Evolutionary conservation across 164 flowering plant species (phyloP), one percentile per base, ranked within the genome.

Genomic region (Santalum album): DNA sequence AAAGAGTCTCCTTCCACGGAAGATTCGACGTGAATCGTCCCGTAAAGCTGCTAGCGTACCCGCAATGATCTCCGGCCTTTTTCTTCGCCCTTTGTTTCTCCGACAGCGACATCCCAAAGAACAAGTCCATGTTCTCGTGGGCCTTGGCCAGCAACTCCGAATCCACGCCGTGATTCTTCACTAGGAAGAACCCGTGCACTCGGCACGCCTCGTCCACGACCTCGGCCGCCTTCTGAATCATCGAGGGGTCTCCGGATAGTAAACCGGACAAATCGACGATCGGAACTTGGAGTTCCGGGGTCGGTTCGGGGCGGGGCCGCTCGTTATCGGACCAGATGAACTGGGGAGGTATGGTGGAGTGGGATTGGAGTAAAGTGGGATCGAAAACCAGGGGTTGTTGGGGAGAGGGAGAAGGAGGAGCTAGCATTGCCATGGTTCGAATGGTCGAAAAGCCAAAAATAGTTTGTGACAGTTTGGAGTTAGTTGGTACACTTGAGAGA

Each of bases 1-100:
- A 81, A 35, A 88, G 86, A 0, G 96, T 88, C 52, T 88, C 96
- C 40, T 88, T 88, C 96, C 96, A 88, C 0, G 96, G 96, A 0
- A 88, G 79, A 53, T 86, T 83, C 34, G 81, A 68, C 25, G 85
- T 67, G 71, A 88, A 88, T 47, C 94, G 69, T 0, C 94, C 85
- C 2, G 85, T 85, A 72, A 89, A 89, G 69, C 92, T 84, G 55
- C 95, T 89, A 40, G 96, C 84, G 56, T 86, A 89, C 0, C 96
- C 96, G 48, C 83, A 86, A 64, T 70, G 68, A 64, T 84, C 88
- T 0, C 97, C 96, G 0, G 61, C 56, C 53, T 82, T 78, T 60
- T 90, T 78, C 64, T 65, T 78, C 26, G 81, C 84, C 62, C 61
- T 81, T 61, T 81, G 83, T 57, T 89, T 89, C 45, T 81, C 77